Base-by-base conservation (phyloP, 2,329 filamentous ascomycete species). In the Thelonectria discophora region DNA sequence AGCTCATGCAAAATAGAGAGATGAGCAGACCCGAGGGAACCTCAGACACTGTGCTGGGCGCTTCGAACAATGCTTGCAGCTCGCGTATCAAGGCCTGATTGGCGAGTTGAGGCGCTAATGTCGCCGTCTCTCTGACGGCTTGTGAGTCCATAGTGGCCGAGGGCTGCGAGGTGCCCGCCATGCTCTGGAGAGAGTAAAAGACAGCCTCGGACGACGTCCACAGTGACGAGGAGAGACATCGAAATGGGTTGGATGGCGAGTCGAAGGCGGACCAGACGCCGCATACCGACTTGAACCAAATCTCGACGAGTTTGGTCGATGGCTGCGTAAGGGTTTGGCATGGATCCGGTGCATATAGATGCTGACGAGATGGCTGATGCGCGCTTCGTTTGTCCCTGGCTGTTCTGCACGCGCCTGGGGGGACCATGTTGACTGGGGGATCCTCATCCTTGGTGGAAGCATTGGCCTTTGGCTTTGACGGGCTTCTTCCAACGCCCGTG, bases 231-330 rank as follows among this genome's bases (percentile, higher is more conserved):
- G 64, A 65, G 0, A 69, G 39, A 1, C 40, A 53, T 10, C 66
- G 66, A 9, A 69, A 69, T 0, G 66, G 66, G 27, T 69, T 69
- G 9, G 37, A 46, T 0, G 66, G 66, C 0, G 66, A 69, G 27
- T 69, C 66, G 17, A 69, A 69, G 7, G 66, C 66, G 45, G 66
- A 66, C 66, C 66, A 68, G 5, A 64, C 60, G 3, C 66, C 62
- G 34, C 66, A 68, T 1, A 68, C 66, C 1, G 66, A 68, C 9
- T 68, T 66, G 54, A 68, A 68, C 66, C 66, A 68, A 0, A 68
- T 56, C 17, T 68, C 66, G 0, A 68, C 64, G 0, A 68, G 18
- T 9, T 59, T 57, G 0, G 61, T 63, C 3, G 66, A 69, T 0
- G 66, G 66, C 12, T 67, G 66, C 3, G 66, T 65, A 0, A 69